These are phyloP conservation scores for Vaccinium darrowii DNA, from an alignment of 148 eudicot genomes.

Conservation along the genomic window DNA sequence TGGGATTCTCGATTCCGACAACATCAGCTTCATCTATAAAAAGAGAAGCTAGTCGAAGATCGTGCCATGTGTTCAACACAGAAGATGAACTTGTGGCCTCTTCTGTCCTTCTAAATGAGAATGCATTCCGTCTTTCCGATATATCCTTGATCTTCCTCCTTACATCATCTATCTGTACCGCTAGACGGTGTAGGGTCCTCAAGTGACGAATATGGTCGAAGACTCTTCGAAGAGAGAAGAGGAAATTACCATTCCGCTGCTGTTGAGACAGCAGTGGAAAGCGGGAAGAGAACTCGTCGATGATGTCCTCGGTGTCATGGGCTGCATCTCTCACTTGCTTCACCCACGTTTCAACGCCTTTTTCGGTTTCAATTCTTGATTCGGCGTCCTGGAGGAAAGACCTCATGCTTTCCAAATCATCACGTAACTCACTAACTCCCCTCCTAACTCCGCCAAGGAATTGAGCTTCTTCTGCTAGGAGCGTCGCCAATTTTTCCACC, in stretches of 20 bases:
- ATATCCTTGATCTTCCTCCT: slow-evolving; percentile 4
- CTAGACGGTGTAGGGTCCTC: background rate
- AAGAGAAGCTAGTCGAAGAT: slow-evolving; percentile 5
- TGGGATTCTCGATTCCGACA: slow-evolving; percentile 13
- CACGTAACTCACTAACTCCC: slow-evolving; percentile 4
- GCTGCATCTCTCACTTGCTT: slow-evolving; percentile 15
- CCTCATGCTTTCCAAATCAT: slow-evolving; percentile 17
- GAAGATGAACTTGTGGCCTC: background rate
- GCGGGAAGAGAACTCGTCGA: slow-evolving; percentile 5
- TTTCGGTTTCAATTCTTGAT: slow-evolving; percentile 2
- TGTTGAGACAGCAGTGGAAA: background rate
- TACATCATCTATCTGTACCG: background rate
- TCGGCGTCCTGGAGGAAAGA: slow-evolving; percentile 8
- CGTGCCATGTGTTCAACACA: background rate
- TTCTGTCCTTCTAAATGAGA: background rate
- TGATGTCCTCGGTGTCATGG: slow-evolving; percentile 6
- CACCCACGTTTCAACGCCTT: slow-evolving; percentile 13
- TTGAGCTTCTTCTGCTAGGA: slow-evolving; percentile 10
- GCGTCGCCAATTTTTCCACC: slow-evolving; percentile 6
- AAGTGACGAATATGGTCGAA: background rate
- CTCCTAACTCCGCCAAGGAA: background rate
- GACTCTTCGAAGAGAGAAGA: background rate
- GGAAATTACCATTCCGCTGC: background rate
- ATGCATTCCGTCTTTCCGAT: slow-evolving; percentile 13
- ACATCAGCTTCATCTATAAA: slow-evolving; percentile 10